Conservation (phyloP, 1,284 basidiomycete species). For the Volvariella volvacea region DNA sequence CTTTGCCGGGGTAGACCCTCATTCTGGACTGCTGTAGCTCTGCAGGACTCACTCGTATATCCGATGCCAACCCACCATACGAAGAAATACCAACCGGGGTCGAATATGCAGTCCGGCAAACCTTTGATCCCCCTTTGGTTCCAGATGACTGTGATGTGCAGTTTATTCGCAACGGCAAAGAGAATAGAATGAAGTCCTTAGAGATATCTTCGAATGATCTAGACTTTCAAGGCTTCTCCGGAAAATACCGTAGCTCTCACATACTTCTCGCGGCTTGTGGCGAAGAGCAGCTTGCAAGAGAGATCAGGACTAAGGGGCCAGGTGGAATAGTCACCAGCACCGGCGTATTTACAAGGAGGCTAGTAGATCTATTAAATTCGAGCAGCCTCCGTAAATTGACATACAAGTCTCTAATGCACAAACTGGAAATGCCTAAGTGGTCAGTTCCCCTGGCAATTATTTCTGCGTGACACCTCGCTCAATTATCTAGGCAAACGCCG, state of each 20-base stretch:
- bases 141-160: slow-evolving; percentile 15
- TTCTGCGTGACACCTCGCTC: too few species aligned
- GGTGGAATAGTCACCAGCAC: too few species aligned
- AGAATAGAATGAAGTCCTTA: neutral
- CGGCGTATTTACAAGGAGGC: slow-evolving; percentile 12
- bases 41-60: slow-evolving; percentile 21
- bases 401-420: slow-evolving; percentile 24
- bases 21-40: slow-evolving; percentile 34
- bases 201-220: neutral
- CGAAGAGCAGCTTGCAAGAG: slow-evolving; percentile 18
- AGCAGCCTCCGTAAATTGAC: slow-evolving; percentile 18
- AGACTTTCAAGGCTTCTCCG: slow-evolving; percentile 14
- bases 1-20: slow-evolving; percentile 19
- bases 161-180: slow-evolving; percentile 10
- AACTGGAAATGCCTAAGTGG: slow-evolving; percentile 21
- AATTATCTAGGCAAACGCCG: too few species aligned
- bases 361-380: slow-evolving; percentile 19
- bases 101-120: slow-evolving; percentile 14
- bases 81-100: slow-evolving; percentile 1
- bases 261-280: slow-evolving; percentile 30
- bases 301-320: too few species aligned
- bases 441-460: slow-evolving; percentile 10
- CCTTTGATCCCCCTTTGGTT: slow-evolving; percentile 19
- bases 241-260: slow-evolving; percentile 22
- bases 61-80: too few species aligned